Conservation (phyloP, 129 eudicot species). For the Artemisia annua region DNA sequence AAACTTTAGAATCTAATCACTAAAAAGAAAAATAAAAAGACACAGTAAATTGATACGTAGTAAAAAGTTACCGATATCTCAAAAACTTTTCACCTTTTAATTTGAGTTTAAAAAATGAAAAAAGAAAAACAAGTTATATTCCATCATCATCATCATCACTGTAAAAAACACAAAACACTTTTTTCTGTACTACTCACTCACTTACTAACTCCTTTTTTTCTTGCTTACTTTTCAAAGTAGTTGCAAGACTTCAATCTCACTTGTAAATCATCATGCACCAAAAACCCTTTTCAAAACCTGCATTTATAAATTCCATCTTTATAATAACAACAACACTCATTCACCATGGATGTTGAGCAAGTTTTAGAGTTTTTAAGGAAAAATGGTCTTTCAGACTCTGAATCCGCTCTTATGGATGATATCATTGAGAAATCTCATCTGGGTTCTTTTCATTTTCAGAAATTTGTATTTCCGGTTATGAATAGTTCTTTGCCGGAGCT, state of each 20-base stretch:
- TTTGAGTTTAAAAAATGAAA: background rate
- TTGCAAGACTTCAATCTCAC: constrained; percentile 24
- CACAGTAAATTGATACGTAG: too few species aligned
- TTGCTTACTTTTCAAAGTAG: constrained; percentile 38
- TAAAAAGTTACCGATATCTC: too few species aligned
- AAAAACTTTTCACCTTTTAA: background rate
- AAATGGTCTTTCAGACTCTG: constrained; percentile 57
- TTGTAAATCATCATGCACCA: constrained; percentile 14
- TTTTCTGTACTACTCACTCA: background rate
- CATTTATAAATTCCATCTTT: background rate
- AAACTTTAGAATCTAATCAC: too few species aligned
- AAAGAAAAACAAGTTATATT: background rate
- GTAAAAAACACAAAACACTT: constrained; percentile 29
- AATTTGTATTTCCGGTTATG: constrained; percentile 57
- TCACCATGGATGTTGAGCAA: constrained; percentile 40
- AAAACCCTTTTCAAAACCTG: constrained; percentile 4
- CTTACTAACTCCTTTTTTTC: background rate
- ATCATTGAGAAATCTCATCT: constrained; percentile 51
- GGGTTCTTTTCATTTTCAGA: constrained; percentile 59
- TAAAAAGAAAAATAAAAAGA: too few species aligned
- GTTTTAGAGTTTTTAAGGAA: constrained; percentile 62
- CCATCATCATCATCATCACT: background rate
- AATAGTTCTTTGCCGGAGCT: constrained; percentile 50
- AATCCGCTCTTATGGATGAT: constrained; percentile 87
- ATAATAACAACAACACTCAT: constrained; percentile 23